Evolutionary conservation across 2,329 filamentous ascomycete species (phyloP).

Genomic region (Neurospora crassa): DNA sequence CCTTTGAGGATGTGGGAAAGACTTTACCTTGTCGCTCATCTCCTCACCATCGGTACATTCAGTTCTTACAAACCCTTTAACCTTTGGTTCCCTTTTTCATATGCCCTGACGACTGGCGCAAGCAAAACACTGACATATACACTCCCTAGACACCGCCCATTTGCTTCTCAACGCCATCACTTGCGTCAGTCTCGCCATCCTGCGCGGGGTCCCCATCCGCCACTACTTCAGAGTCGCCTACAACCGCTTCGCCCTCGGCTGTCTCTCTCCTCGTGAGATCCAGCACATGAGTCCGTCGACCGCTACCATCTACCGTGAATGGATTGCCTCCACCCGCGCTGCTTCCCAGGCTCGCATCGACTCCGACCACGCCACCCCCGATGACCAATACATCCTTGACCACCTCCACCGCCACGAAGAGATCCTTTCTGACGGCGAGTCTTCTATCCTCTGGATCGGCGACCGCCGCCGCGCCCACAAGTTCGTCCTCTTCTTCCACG

Average conservation of each 20-base stretch:
- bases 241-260: slow-evolving; percentile 10
- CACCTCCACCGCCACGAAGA: slow-evolving; percentile 12
- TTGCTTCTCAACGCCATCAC: slow-evolving; percentile 17
- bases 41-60: slow-evolving; percentile 6
- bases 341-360: background rate
- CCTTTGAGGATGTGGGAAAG: background rate
- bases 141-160: slow-evolving; percentile 12
- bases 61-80: no score
- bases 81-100: background rate
- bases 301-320: slow-evolving; percentile 8
- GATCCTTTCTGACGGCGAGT: slow-evolving; percentile 13
- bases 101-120: background rate
- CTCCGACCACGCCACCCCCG: background rate
- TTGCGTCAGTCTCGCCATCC: slow-evolving; percentile 8
- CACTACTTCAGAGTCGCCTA: slow-evolving; percentile 10
- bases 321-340: slow-evolving; percentile 5
- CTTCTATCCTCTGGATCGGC: slow-evolving; percentile 22
- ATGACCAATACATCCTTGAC: slow-evolving; percentile 2
- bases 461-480: slow-evolving; percentile 19
- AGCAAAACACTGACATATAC: background rate
- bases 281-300: slow-evolving; percentile 11
- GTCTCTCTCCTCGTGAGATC: slow-evolving; percentile 11
- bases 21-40: slow-evolving; percentile 7
- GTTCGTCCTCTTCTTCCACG: slow-evolving; percentile 23
- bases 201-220: slow-evolving; percentile 11